Evolutionary conservation across 1,284 basidiomycete genomes (phyloP).

Genomic region (Cutaneotrichosporon sp.): DNA sequence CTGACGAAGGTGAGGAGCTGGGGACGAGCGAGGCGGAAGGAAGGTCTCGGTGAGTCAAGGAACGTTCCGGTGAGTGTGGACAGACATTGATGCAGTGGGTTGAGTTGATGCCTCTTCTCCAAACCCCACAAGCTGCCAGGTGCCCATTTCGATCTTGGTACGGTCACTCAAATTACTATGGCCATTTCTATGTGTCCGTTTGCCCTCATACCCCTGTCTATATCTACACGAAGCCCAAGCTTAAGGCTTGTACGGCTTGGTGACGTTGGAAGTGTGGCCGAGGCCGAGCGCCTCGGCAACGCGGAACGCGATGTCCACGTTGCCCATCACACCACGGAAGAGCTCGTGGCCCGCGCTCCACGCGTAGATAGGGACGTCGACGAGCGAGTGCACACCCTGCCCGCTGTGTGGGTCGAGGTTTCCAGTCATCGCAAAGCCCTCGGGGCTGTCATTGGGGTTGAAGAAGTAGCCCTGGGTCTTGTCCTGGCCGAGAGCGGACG

Average conservation of each 20-base stretch:
- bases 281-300: constrained; percentile 51
- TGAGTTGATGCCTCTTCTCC: too few relatives aligned
- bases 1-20: too few relatives aligned
- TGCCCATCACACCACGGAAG: constrained; percentile 51
- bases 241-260: constrained; percentile 37
- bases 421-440: constrained; percentile 51
- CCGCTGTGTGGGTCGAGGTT: constrained; percentile 43
- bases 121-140: too few relatives aligned
- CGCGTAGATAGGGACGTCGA: constrained; percentile 53
- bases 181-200: not conserved
- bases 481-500: constrained; percentile 38
- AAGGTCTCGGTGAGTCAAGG: too few relatives aligned
- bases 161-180: too few relatives aligned
- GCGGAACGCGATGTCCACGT: constrained; percentile 48
- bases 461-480: constrained; percentile 39
- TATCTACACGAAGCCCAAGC: too few relatives aligned
- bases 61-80: too few relatives aligned
- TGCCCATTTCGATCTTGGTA: too few relatives aligned
- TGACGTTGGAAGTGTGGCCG: constrained; percentile 40
- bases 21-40: too few relatives aligned
- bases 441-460: constrained; percentile 48
- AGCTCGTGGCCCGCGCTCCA: constrained; percentile 51
- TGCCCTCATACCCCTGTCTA: not conserved
- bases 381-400: constrained; percentile 52
- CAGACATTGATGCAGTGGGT: too few relatives aligned